phyloP scores from a whole-genome alignment of 148 eudicot genomes.

The Chenopodium berlandieri region DNA sequence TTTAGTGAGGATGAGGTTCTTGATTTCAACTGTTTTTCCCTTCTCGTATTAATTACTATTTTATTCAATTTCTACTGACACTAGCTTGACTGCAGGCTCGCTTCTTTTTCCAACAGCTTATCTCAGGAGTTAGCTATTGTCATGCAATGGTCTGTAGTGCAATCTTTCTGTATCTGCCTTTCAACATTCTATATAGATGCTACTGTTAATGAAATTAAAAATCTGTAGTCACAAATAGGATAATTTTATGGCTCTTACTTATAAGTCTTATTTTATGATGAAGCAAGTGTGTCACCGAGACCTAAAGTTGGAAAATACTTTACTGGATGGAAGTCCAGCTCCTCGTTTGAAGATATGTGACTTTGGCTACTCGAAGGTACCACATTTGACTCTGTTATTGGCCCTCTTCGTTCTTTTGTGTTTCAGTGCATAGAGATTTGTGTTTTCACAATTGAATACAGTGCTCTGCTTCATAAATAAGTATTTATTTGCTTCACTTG shows the following conservation, averaged over 20 bases:
- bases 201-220: not conserved
- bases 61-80: conserved; percentile 10
- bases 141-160: conserved; percentile 44
- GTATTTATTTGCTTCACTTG: not conserved
- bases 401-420: not conserved
- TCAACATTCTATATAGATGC: not conserved
- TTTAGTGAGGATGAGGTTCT: conserved; percentile 52
- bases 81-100: conserved; percentile 36
- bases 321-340: conserved; percentile 54
- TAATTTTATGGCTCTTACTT: not conserved
- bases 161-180: not conserved
- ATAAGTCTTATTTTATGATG: conserved; percentile 9
- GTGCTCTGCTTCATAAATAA: not conserved
- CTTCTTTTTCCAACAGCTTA: conserved; percentile 50
- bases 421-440: not conserved
- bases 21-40: not conserved
- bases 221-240: not conserved
- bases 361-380: conserved; percentile 53
- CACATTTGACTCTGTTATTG: not conserved
- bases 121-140: conserved; percentile 50
- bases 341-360: conserved; percentile 54
- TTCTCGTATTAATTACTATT: not conserved
- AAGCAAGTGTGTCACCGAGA: conserved; percentile 58
- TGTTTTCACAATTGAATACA: not conserved
- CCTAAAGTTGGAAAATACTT: conserved; percentile 47